Evolutionary conservation across 495 filamentous ascomycete genomes (phyloP).

Genomic region (Tuber melanosporum): DNA sequence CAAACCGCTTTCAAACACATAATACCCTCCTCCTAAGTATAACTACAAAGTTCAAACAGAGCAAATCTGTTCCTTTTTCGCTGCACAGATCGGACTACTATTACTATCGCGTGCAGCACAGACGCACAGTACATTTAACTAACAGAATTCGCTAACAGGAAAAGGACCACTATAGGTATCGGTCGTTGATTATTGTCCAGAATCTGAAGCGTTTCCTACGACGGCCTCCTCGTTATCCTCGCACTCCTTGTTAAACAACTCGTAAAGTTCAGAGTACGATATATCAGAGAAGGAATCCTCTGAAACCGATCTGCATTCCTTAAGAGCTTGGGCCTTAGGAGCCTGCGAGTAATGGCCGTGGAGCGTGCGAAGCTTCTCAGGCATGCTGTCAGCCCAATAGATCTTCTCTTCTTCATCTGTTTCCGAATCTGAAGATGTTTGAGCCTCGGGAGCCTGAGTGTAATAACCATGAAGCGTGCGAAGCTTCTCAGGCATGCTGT

Average conservation of each 20-base stretch:
- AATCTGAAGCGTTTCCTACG: no score
- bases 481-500: neutral
- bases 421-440: neutral
- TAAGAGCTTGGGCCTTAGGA: neutral
- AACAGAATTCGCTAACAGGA: no score
- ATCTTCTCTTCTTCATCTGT: neutral
- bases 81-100: no score
- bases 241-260: neutral
- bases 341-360: neutral
- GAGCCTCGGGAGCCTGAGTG: neutral
- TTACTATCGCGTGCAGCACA: no score
- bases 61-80: no score
- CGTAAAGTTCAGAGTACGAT: neutral
- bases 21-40: no score
- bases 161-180: no score
- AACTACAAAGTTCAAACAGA: no score
- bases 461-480: neutral
- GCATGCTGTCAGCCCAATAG: neutral
- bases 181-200: no score
- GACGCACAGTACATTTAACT: no score
- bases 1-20: no score
- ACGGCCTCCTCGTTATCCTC: neutral
- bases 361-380: neutral
- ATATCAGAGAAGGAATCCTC: neutral
- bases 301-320: neutral